Base-by-base conservation (phyloP, 2,329 filamentous ascomycete species). In the Colletotrichum plurivorum region DNA sequence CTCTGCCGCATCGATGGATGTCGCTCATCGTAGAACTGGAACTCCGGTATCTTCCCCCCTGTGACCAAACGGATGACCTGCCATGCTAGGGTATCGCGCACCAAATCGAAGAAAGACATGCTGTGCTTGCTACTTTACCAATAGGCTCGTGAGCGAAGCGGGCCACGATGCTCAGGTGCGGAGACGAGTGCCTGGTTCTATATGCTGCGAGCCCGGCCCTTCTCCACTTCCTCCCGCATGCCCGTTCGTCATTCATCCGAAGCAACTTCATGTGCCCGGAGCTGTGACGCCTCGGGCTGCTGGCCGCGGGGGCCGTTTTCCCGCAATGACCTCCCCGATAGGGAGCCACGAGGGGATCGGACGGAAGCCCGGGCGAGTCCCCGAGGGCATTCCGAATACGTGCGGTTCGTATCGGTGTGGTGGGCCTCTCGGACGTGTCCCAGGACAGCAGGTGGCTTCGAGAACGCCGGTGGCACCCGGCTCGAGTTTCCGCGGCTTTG, bases 61-160 rank as follows among this genome's bases (percentile, higher is more conserved):
- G 63, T 69, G 6, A 52, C 62, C 12, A 66, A 20, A 10, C 67
- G 67, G 13, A 57, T 20, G 6, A 52, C 36, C 25, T 67, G 57
- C 67, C 67, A 69, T 31, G 51, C 67, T 8, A 54, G 46, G 13
- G 67, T 69, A 20, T 69, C 67, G 60, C 67, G 54, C 45, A 69
- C 45, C 13, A 67, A 52, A 15, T 69, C 67, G 56, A 51, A 43
- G 36, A 69, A 67, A 18, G 62, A 9, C 67, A 69, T 67, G 10
- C n/a, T 53, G 49, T 9, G 16, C 7, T 16, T 20, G 6, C 43
- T 52, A 20, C 48, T 31, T 36, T 9, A 36, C 31, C 3, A 10
- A 36, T 36, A 10, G 31, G 9, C 31, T 36, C 9, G 31, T 36
- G 31, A 36, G 31, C 31, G 31, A 10, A 36, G 31, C 31, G 31